Evolutionary conservation across 345 rosid species (phyloP), one percentile per base, ranked within the genome.

Genomic region (Linum trigynum): DNA sequence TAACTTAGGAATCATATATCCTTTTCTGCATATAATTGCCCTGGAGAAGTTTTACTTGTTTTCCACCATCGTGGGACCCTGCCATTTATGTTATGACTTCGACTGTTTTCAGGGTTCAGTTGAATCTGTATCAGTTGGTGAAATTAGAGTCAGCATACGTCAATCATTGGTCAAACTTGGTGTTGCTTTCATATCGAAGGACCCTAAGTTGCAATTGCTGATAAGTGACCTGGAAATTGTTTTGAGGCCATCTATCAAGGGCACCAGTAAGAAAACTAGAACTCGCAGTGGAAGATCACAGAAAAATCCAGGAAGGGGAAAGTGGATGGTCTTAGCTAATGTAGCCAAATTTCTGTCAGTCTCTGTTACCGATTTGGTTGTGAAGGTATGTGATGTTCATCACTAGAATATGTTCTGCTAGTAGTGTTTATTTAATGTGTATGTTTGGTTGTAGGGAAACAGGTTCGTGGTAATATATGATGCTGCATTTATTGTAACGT

Each of bases 101-200:
- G 76, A 67, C 58, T 67, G 72, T 71, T 71, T 80, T 70, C 88
- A 94, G 99, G 99, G 99, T 77, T 78, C 96, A 45, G 66, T 94
- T 78, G 99, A 94, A 73, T 94, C 97, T 51, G 78, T 94, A 61
- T 86, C 88, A 53, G 87, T 86, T 69, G 90, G 96, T 65, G 99
- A 94, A 80, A 84, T 94, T 69, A 90, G 86, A 79, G 77, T 90
- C 62, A 86, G 99, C 75, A 67, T 94, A 72, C 91, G 97, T 15
- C 97, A 90, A 82, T 86, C 97, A 35, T 77, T 94, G 86, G 90
- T 86, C 77, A 88, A 83, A 80, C 89, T 90, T 73, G 97, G 99
- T 53, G 91, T 79, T 74, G 96, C 95, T 69, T 84, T 88, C 77
- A 77, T 86, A 74, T 90, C 96, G 15, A 84, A 85, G 81, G 96